Percentiles rank a stretch among this genome's conserved stretches.
Conservation (phyloP, 225 moss, liverwort and hornwort species). For the Antitrichia curtipendula region DNA sequence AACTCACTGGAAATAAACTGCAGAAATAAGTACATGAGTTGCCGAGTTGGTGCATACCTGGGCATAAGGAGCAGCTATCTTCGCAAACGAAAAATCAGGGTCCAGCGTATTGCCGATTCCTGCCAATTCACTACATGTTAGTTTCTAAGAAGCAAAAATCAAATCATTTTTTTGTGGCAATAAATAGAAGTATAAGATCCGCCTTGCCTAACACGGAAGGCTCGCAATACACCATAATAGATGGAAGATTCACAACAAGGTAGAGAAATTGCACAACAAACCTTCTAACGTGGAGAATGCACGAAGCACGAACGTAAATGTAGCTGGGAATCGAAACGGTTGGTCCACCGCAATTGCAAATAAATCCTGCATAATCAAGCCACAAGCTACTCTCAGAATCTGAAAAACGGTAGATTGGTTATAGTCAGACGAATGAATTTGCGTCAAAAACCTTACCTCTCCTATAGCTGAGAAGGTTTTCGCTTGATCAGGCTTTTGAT, state of each 20-base stretch:
- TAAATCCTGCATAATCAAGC: slow-evolving; percentile 48
- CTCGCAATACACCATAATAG: neutral
- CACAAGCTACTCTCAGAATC: neutral
- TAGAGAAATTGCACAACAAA: neutral
- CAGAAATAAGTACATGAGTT: neutral
- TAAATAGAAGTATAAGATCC: neutral
- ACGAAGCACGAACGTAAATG: slow-evolving; percentile 92
- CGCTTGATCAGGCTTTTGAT: slow-evolving; percentile 80
- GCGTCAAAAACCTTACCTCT: slow-evolving; percentile 40
- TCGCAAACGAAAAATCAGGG: slow-evolving; percentile 79
- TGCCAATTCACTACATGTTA: slow-evolving; percentile 4
- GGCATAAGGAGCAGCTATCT: slow-evolving; percentile 95
- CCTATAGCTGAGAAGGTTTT: slow-evolving; percentile 93
- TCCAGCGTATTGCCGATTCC: slow-evolving; percentile 88
- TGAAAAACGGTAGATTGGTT: neutral
- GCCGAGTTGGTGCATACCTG: slow-evolving; percentile 36
- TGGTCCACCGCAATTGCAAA: slow-evolving; percentile 98
- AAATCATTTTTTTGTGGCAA: neutral
- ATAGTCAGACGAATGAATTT: neutral
- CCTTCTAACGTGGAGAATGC: slow-evolving; percentile 98
- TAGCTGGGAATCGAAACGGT: slow-evolving; percentile 96
- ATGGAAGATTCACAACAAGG: neutral
- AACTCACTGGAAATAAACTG: neutral
- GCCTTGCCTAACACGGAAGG: neutral
- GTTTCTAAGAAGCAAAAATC: neutral